Evolutionary conservation across 352 stramenopile genomes (phyloP).

Genomic region (Plasmopara muralis): DNA sequence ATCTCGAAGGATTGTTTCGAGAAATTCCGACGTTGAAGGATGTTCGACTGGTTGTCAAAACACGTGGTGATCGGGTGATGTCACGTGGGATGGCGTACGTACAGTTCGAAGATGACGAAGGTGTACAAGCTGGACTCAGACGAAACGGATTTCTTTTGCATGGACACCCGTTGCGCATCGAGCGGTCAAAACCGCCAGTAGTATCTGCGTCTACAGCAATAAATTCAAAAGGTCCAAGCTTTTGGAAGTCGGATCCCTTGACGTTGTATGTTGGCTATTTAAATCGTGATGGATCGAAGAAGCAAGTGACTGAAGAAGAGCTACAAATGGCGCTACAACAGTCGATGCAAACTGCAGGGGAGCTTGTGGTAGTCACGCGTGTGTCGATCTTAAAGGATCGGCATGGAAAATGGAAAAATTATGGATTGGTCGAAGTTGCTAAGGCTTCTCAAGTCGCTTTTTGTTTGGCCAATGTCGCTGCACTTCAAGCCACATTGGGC

Average conservation of each 20-base stretch:
- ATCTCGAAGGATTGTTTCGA: constrained; percentile 43
- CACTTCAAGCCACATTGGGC: constrained; percentile 33
- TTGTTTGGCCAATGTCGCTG: constrained; percentile 25
- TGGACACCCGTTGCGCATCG: constrained; percentile 38
- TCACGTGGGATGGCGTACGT: constrained; percentile 75
- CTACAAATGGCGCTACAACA: constrained; percentile 36
- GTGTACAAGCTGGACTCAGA: constrained; percentile 30
- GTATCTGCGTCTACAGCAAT: constrained; percentile 9
- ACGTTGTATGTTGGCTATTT: constrained; percentile 57
- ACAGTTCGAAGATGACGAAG: constrained; percentile 43
- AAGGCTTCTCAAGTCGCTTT: constrained; percentile 23
- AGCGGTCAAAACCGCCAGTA: constrained; percentile 40
- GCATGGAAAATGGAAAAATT: constrained; percentile 58
- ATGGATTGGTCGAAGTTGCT: constrained; percentile 48
- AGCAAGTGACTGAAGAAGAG: constrained; percentile 30
- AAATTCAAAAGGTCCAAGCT: constrained; percentile 14
- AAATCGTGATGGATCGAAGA: constrained; percentile 24
- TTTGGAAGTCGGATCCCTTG: constrained; percentile 42
- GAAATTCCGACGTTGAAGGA: constrained; percentile 45
- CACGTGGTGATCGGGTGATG: constrained; percentile 46
- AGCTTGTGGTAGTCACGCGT: constrained; percentile 33
- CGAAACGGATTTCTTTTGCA: constrained; percentile 29
- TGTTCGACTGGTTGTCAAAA: constrained; percentile 60
- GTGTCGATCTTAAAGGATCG: constrained; percentile 53
- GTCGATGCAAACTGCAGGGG: constrained; percentile 25